Base-by-base conservation (phyloP, 495 filamentous ascomycete species). In the Sphaerosporella brunnea region DNA sequence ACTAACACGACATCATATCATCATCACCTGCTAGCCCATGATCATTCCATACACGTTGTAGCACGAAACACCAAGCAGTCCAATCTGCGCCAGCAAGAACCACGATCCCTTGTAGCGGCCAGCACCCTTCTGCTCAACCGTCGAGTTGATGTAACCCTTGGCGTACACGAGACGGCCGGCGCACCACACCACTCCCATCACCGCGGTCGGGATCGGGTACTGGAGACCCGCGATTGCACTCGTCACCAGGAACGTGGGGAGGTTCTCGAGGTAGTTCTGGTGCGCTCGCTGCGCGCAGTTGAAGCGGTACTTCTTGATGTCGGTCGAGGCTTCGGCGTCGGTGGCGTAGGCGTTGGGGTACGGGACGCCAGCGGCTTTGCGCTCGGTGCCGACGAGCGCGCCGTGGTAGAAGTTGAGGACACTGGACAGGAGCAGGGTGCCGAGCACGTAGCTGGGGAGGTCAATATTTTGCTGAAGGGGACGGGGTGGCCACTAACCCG, bases 241-340 rank as follows among this genome's bases (percentile, higher is more conserved):
- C 5, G 36, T 66, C 24, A 79, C 66, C 40, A 80, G 62, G 16
- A 65, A 77, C 68, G 23, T 75, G 67, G 3, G 74, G 55, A 74
- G 61, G 59, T 79, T 79, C 63, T 86, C 81, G 40, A 73, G 66
- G 63, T 72, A 83, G 64, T 83, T 82, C 51, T 64, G 58, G 66
- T 86, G 81, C 3, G 80, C 75, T 45, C 80, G 74, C 62, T 85
- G 81, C 34, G 78, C 76, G 55, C 72, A 70, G 67, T 75, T 69
- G 58, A 71, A 69, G 32, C 52, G 46, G 49, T 54, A 69, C 19
- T 68, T 67, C 37, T 63, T 62, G 49, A 60, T 54, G 50, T 70
- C 75, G 54, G 78, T 76, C 26, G 72, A 72, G 58, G 75, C 68
- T 26, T 68, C 62, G 53, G 73, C 74, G 24, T 69, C 42, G 26